Conservation (phyloP, 163 green algal genomes). For the Scenedesmus sp. region DNA sequence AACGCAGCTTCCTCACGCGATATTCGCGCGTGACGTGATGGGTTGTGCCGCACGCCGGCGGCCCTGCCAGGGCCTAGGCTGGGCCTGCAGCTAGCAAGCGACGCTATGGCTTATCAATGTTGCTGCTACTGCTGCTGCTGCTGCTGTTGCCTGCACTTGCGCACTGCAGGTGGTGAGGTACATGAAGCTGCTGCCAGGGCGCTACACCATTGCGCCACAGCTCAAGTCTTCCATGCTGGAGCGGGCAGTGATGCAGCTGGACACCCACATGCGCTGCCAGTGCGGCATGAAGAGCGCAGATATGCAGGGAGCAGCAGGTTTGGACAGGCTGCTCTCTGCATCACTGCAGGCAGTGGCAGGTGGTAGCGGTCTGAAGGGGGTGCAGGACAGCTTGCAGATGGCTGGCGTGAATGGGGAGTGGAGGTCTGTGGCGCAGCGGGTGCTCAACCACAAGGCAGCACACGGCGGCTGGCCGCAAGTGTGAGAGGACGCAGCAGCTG, state of each 20-base stretch:
- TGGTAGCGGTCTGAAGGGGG: neutral
- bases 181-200: neutral
- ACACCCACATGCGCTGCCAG: constrained; percentile 33
- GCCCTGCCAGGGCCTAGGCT: neutral
- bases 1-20: neutral
- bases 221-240: constrained; percentile 15
- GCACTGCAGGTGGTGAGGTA: neutral
- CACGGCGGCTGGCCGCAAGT: neutral
- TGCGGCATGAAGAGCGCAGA: neutral
- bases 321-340: constrained; percentile 1
- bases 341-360: constrained; percentile 11
- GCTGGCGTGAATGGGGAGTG: constrained; percentile 1
- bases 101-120: neutral
- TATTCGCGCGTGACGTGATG: neutral
- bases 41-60: neutral
- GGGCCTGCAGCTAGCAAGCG: neutral
- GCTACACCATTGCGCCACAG: constrained; percentile 5
- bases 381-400: neutral
- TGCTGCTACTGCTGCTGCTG: neutral
- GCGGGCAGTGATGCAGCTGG: neutral
- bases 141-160: neutral
- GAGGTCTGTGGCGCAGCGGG: neutral
- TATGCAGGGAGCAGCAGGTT: neutral
- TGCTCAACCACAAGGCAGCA: neutral
- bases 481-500: no score